phyloP scores from a whole-genome alignment of 306 rosid genomes.

The Cicer chorassanicum region DNA sequence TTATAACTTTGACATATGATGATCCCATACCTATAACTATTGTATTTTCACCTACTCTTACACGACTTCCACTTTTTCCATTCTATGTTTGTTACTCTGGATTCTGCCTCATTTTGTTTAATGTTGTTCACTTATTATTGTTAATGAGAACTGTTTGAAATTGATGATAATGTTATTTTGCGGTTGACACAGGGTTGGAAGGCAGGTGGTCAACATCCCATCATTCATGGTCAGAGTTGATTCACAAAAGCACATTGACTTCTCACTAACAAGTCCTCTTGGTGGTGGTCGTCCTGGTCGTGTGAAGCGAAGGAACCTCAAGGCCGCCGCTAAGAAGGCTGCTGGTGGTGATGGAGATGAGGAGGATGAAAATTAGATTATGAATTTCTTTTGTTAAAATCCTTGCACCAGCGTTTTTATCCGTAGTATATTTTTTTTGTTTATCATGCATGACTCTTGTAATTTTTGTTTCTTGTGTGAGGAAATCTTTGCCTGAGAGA shows the following conservation, averaged over 20 bases:
- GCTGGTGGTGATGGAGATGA: conserved; percentile 75
- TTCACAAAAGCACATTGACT: conserved; percentile 80
- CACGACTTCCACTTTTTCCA: not conserved
- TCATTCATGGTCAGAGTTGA: conserved; percentile 75
- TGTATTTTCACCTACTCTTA: not conserved
- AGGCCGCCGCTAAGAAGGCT: conserved; percentile 76
- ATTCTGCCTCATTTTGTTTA: not conserved
- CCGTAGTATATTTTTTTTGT: too few relatives aligned
- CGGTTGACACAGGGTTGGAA: conserved; percentile 62
- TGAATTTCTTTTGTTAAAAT: not conserved
- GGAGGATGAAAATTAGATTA: conserved; percentile 54
- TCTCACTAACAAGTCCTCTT: conserved; percentile 68
- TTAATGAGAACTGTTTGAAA: not conserved
- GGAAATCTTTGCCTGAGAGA: too few relatives aligned
- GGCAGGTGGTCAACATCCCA: conserved; percentile 77
- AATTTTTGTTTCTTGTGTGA: too few relatives aligned
- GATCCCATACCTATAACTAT: not conserved
- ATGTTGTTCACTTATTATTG: not conserved
- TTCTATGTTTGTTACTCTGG: not conserved
- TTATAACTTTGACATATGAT: not conserved
- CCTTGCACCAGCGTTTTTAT: not conserved
- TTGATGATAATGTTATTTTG: not conserved
- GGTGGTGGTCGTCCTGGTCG: conserved; percentile 78
- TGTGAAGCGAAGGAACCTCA: conserved; percentile 68
- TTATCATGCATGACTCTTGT: too few relatives aligned